Base-by-base conservation (phyloP, 2,329 filamentous ascomycete species). In the Sporothrix curviconia region DNA sequence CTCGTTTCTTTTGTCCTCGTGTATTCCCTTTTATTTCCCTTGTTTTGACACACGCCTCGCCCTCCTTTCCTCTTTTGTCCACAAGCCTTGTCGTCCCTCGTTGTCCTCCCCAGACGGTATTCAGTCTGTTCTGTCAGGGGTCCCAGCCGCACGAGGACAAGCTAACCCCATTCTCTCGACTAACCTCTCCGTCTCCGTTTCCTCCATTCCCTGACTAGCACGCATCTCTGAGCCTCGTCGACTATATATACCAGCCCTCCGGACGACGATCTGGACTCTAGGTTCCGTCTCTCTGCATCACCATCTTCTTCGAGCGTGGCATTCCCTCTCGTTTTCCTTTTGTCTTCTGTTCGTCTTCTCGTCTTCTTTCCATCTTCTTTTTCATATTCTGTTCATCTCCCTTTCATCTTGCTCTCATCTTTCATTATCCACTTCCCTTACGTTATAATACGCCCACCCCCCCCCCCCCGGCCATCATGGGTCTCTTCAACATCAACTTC, bases 401-500 rank as follows among this genome's bases (percentile, higher is more conserved):
- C 37, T 8, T 9, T 14, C 9, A 34, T 34, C 14, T 34, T 34
- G 9, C 14, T 14, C 14, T 34, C 32, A 34, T 34, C 32, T n/a
- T n/a, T n/a, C n/a, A 34, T 34, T 14, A 8, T 34, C 32, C 9
- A 8, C 32, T 34, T 19, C n/a, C 7, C 15, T 17, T 28, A 46
- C 30, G 28, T 30, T 46, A 25, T 46, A 25, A 22, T 17, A 17
- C 22, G 17, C 14, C 4, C 25, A 46, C 22, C 7, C 22, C 17
- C 42, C 42, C 42, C 14, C 24, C 42, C 24, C 17, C 42, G 15
- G 4, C 6, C 51, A 57, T 11, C 9, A 60, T 62, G 58, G 60
- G 47, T 22, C n/a, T 24, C 32, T 57, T 62, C 40, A 55, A 58
- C 30, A 28, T 62, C 47, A 60, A 62, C 50, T 63, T 53, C 34